Percentiles rank a stretch among this genome's conserved stretches.
Evolutionary conservation across 2,329 filamentous ascomycete species (phyloP).

Genomic region (Nemania sp.): DNA sequence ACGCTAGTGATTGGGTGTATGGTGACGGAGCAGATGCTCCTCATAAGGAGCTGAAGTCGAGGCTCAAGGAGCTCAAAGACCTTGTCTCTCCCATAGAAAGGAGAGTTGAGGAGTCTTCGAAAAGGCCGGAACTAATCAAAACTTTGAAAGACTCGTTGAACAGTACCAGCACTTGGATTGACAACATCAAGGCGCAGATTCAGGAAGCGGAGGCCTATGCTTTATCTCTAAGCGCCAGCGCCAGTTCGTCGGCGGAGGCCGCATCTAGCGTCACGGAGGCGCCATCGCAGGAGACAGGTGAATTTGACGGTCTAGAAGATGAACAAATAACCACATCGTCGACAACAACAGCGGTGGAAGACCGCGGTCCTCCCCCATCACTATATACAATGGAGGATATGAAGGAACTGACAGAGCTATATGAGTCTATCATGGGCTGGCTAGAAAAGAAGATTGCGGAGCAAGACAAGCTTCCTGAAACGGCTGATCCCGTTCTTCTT

Average conservation of each 20-base stretch:
- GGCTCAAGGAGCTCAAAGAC: conserved; percentile 74
- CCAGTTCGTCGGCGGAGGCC: conserved; percentile 46
- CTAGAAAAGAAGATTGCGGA: conserved; percentile 69
- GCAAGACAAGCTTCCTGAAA: conserved; percentile 70
- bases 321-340: conserved; percentile 51
- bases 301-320: conserved; percentile 79
- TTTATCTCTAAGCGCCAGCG: conserved; percentile 54
- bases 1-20: conserved; percentile 87
- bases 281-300: conserved; percentile 49
- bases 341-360: conserved; percentile 50
- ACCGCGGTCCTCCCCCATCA: conserved; percentile 61
- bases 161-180: conserved; percentile 70
- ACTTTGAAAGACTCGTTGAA: conserved; percentile 71
- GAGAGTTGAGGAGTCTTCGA: conserved; percentile 71
- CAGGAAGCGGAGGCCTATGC: conserved; percentile 66
- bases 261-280: conserved; percentile 51
- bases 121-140: conserved; percentile 71
- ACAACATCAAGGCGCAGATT: conserved; percentile 71
- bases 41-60: conserved; percentile 73
- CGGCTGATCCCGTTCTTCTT: conserved; percentile 75
- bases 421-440: conserved; percentile 70
- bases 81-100: conserved; percentile 77
- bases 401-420: conserved; percentile 62
- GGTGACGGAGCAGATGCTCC: conserved; percentile 78
- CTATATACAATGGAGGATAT: conserved; percentile 77